These are phyloP conservation scores for Conticribra weissflogii DNA, from an alignment of 108 stramenopile species.

Conservation along the genomic window DNA sequence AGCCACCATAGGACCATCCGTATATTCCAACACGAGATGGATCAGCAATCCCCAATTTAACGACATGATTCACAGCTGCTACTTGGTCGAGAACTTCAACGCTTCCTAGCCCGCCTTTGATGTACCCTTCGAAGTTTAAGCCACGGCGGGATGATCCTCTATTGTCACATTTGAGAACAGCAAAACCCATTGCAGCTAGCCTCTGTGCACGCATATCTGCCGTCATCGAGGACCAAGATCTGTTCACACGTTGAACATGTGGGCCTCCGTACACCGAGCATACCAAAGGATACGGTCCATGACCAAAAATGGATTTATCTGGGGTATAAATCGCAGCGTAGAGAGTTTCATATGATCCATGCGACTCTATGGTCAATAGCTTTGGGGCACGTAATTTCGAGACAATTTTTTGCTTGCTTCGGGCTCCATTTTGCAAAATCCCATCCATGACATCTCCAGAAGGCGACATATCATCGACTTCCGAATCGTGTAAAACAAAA, in stretches of 20 bases:
- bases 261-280: constrained; percentile 96
- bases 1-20: constrained; percentile 98
- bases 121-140: constrained; percentile 82
- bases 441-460: constrained; percentile 9
- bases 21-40: constrained; percentile 85
- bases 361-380: constrained; percentile 62
- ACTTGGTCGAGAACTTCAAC: constrained; percentile 94
- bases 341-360: constrained; percentile 65
- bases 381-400: constrained; percentile 52
- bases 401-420: constrained; percentile 3
- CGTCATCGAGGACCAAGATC: constrained; percentile 71
- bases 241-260: constrained; percentile 87
- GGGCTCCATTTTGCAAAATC: neutral
- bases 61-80: constrained; percentile 73
- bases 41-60: constrained; percentile 75
- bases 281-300: constrained; percentile 86
- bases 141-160: constrained; percentile 91
- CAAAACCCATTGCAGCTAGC: constrained; percentile 79
- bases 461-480: constrained; percentile 12
- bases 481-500: constrained; percentile 10
- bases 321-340: constrained; percentile 86
- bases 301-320: constrained; percentile 64
- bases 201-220: constrained; percentile 90
- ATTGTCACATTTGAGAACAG: constrained; percentile 96
- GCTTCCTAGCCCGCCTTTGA: constrained; percentile 73